A percentile compares a stretch with the other conserved stretches of the same genome.
Conservation (phyloP, 495 filamentous ascomycete species). For the Penicillium manginii region DNA sequence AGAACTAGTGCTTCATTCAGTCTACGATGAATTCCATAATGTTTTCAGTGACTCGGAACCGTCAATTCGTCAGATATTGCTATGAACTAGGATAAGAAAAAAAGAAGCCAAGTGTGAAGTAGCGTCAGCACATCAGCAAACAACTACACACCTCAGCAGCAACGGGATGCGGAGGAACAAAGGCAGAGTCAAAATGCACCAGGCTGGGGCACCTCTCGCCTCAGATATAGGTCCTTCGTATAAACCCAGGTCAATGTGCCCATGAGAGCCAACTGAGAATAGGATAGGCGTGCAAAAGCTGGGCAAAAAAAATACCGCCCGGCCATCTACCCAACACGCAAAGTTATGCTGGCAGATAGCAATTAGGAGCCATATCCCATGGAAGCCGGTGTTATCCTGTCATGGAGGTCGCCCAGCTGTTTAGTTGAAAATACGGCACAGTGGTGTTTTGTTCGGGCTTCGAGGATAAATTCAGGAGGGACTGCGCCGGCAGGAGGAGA, state of each 20-base stretch:
- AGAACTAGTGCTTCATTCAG: too few species aligned
- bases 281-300: neutral
- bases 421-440: neutral
- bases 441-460: neutral
- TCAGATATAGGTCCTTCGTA: neutral
- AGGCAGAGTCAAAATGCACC: neutral
- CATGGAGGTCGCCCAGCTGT: neutral
- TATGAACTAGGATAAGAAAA: neutral
- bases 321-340: neutral
- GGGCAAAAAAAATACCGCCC: neutral
- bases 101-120: neutral
- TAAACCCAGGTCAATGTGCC: neutral
- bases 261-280: neutral
- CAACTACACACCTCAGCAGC: neutral
- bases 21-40: neutral
- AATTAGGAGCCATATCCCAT: neutral
- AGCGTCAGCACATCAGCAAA: neutral
- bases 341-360: neutral
- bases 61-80: slow-evolving; percentile 6
- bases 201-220: neutral
- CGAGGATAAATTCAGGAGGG: neutral
- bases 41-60: neutral
- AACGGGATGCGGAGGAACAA: slow-evolving; percentile 3
- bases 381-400: neutral
- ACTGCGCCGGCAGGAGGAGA: neutral